A percentile compares a stretch with the other conserved stretches of the same genome.
These are phyloP conservation scores for Barbarea vulgaris DNA, from an alignment of 345 rosid genomes.

Conservation along the genomic window DNA sequence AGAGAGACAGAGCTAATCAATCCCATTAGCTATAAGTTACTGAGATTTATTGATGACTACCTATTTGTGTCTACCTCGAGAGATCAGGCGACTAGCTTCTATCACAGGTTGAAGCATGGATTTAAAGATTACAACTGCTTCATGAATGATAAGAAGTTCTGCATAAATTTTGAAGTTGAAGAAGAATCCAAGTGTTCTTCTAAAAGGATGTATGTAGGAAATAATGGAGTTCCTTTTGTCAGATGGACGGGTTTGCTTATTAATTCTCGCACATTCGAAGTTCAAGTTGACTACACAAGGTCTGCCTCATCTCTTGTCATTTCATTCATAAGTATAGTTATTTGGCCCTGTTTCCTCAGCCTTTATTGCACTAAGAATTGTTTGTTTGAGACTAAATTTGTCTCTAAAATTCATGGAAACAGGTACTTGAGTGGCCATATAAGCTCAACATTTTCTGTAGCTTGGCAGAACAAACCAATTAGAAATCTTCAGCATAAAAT, in stretches of 20 bases:
- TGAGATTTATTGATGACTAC: conserved; percentile 82
- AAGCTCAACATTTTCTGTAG: conserved; percentile 60
- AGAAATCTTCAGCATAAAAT: conserved; percentile 50
- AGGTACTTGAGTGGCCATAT: conserved; percentile 75
- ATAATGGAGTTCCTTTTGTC: conserved; percentile 57
- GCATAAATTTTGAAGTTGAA: conserved; percentile 62
- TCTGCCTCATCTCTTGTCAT: conserved; percentile 39
- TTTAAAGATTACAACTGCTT: conserved; percentile 74
- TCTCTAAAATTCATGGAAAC: conserved; percentile 31
- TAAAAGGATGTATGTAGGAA: conserved; percentile 53
- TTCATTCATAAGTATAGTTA: neutral
- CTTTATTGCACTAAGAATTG: neutral
- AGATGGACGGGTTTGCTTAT: conserved; percentile 87
- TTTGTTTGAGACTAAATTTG: neutral
- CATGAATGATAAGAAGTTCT: conserved; percentile 73
- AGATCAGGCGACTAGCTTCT: conserved; percentile 61
- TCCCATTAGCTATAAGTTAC: conserved; percentile 47
- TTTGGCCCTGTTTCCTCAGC: conserved; percentile 15
- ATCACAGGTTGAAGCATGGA: conserved; percentile 53
- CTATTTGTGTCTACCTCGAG: conserved; percentile 78
- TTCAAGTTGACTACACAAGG: conserved; percentile 88
- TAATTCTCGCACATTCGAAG: conserved; percentile 66
- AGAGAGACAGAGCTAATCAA: conserved; percentile 32
- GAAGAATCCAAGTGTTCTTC: conserved; percentile 38
- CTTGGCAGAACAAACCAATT: conserved; percentile 61